Conservation (phyloP, 2,329 filamentous ascomycete species). For the Dryadomyces sulphureus region DNA sequence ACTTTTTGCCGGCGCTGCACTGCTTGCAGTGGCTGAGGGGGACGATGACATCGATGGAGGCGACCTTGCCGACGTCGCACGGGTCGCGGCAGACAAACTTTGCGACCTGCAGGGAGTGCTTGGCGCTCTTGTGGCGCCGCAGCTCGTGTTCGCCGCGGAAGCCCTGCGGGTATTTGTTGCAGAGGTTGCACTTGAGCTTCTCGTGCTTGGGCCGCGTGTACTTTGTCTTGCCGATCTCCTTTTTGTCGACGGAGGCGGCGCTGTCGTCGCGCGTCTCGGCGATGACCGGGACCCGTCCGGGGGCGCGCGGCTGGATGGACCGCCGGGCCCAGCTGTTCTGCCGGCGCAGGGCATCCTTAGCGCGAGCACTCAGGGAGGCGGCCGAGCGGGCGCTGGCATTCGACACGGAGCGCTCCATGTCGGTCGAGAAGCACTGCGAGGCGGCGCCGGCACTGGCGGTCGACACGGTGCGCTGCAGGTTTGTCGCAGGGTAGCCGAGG, state of each 20-base stretch:
- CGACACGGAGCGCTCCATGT: conserved; percentile 30
- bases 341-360: conserved; percentile 30
- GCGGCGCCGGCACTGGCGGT: neutral
- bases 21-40: conserved; percentile 73
- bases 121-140: conserved; percentile 46
- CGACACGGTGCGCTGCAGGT: neutral
- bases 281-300: neutral
- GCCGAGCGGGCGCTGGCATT: conserved; percentile 32
- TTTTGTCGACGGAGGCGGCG: conserved; percentile 18
- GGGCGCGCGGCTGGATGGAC: neutral
- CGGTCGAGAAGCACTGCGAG: neutral
- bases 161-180: conserved; percentile 57
- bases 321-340: conserved; percentile 25
- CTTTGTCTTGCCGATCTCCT: conserved; percentile 25
- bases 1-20: conserved; percentile 62
- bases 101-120: conserved; percentile 44
- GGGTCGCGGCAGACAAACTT: conserved; percentile 47
- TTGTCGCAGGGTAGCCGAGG: too few species aligned
- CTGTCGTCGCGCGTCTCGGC: neutral
- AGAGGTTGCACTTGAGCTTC: conserved; percentile 56
- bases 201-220: conserved; percentile 52
- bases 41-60: conserved; percentile 35
- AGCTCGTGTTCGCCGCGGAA: conserved; percentile 82
- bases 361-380: conserved; percentile 29
- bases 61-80: conserved; percentile 20